phyloP scores from a whole-genome alignment of 2,329 filamentous ascomycete genomes.

The Botrytis cinerea region DNA sequence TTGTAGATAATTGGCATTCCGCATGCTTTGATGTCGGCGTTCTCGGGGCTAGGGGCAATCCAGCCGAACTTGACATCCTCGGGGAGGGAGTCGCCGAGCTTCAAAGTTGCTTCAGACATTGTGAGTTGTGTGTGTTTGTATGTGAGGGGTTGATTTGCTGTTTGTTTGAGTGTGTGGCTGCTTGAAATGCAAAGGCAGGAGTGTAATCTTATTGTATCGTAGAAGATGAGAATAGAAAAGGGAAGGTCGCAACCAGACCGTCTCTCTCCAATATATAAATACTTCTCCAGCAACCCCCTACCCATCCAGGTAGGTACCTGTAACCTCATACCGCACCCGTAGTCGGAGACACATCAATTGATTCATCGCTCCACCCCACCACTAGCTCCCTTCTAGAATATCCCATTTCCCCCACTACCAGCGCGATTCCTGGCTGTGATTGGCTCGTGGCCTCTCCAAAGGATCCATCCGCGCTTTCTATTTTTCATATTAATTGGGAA shows the following conservation, averaged over 20 bases:
- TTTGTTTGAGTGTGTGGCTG: neutral
- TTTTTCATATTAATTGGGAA: neutral
- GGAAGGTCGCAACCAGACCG: neutral
- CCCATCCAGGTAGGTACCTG: neutral
- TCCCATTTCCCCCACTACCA: neutral
- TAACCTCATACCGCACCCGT: slow-evolving; percentile 11
- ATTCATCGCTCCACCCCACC: slow-evolving; percentile 8
- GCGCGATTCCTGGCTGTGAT: neutral
- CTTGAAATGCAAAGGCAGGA: neutral
- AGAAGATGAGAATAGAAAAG: neutral
- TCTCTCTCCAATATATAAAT: slow-evolving; percentile 4
- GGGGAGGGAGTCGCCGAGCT: slow-evolving; percentile 83
- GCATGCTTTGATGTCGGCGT: slow-evolving; percentile 69
- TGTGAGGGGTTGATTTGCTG: slow-evolving; percentile 5
- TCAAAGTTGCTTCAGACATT: slow-evolving; percentile 35
- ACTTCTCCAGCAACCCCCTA: neutral
- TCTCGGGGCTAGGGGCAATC: slow-evolving; percentile 73
- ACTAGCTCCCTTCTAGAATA: slow-evolving; percentile 3
- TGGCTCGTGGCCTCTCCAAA: neutral
- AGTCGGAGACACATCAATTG: slow-evolving; percentile 6
- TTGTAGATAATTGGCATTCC: slow-evolving; percentile 77
- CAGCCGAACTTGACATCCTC: slow-evolving; percentile 80
- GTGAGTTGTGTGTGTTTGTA: slow-evolving; percentile 1
- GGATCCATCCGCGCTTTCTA: neutral
- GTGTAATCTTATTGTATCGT: no score